Evolutionary conservation across 1,284 basidiomycete genomes (phyloP), one percentile per base, ranked within the genome.

Genomic region (Phellopilus nigrolimitatus): DNA sequence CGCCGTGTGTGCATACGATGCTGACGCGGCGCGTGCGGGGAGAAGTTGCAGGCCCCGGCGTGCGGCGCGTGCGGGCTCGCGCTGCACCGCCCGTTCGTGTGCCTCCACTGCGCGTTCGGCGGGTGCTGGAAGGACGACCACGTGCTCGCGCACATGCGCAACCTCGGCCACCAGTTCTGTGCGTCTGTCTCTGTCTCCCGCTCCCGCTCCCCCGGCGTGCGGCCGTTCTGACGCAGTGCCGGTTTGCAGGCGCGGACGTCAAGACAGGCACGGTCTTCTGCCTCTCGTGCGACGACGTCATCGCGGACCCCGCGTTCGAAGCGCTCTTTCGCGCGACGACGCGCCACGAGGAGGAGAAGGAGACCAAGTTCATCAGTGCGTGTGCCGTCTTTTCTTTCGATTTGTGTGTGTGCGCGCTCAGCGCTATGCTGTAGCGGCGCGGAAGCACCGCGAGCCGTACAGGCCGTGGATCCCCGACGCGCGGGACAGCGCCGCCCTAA

Each of bases 1-100:
- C 13, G 12, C 28, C 3, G 19, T 30, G 12, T 2, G 42, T 31
- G 12, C 8, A n/a, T 22, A 2, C 13, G 15, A n/a, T 39, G 37
- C 37, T 39, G 37, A 39, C 3, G 34, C 7, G 13, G 8, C 33
- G 22, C 12, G 2, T 15, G 3, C 15, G 37, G 2, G 6, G 6
- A 19, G 34, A n/a, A 70, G 69, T 61, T 66, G 9, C 57, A 64
- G 7, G 60, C 71, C 21, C 88, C 89, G 7, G 67, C 73, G 5
- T 93, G 91, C 62, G 75, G 75, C 8, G 74, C 72, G 6, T 94
- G 91, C 62, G 64, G 71, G 3, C 53, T 74, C 0, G 62, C 80
- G 0, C 70, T 91, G 17, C 68, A 79, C 2, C 72, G 88, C n/a
- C 88, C 90, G 1, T 85, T 87, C 64, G 81, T 80, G 6, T 94